These are phyloP conservation scores for Lotus japonicus DNA, from an alignment of 306 rosid genomes.

Conservation along the genomic window DNA sequence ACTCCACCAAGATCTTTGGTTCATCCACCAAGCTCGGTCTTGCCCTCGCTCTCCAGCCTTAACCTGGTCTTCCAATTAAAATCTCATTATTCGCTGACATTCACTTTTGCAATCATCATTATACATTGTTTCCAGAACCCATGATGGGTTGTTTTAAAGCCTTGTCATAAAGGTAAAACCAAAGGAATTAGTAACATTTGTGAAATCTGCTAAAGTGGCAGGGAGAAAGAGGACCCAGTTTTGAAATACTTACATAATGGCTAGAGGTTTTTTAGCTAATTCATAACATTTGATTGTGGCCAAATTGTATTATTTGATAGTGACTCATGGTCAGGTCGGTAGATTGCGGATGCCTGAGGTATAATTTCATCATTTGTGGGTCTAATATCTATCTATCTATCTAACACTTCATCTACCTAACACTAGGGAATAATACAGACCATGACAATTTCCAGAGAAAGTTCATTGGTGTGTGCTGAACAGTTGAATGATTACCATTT, in stretches of 20 bases:
- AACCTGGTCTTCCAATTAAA: slow-evolving; percentile 22
- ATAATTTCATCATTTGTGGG: background rate
- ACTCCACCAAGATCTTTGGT: slow-evolving; percentile 46
- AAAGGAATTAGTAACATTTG: slow-evolving; percentile 26
- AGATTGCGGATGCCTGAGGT: background rate
- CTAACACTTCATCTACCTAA: background rate
- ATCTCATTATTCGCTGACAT: background rate
- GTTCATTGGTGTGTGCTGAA: background rate
- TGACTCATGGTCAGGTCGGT: background rate
- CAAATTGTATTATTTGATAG: slow-evolving; percentile 5
- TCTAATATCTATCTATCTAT: slow-evolving; percentile 1
- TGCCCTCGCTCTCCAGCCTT: slow-evolving; percentile 80
- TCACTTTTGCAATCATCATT: slow-evolving; percentile 15
- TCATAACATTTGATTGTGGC: slow-evolving; percentile 16
- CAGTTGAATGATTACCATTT: background rate
- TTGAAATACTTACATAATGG: slow-evolving; percentile 34
- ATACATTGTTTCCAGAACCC: slow-evolving; percentile 26
- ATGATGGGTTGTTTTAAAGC: slow-evolving; percentile 27
- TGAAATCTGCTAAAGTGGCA: slow-evolving; percentile 31
- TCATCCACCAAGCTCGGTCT: slow-evolving; percentile 74
- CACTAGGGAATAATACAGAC: background rate
- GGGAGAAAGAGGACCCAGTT: slow-evolving; percentile 48
- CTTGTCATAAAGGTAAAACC: slow-evolving; percentile 28
- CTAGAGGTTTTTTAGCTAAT: slow-evolving; percentile 24
- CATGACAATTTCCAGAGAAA: background rate